Base-by-base conservation (phyloP, 1,284 basidiomycete species). In the Ustilago hordei region DNA sequence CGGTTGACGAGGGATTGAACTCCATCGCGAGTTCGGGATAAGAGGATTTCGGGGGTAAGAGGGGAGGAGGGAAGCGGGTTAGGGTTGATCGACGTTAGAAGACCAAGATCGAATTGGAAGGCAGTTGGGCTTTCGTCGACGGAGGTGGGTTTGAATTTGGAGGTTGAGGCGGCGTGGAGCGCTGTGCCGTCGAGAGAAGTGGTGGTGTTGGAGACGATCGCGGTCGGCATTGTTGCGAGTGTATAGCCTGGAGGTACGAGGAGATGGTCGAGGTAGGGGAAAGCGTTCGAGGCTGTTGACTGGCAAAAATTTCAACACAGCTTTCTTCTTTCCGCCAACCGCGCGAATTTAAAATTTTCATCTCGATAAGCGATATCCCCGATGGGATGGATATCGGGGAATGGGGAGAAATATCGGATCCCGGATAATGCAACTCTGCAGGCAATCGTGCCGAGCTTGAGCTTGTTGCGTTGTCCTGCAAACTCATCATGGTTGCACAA, bases 31-130 rank as follows among this genome's bases (percentile, higher is more conserved):
- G 95, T 93, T 12, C 93, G 91, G 17, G 90, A 88, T 83, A 91
- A 90, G 39, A 98, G 91, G 31, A 35, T 93, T 92, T n/a, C 17
- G 43, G 43, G 7, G 43, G 43, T 23, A 89, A 88, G 88, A 95
- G 95, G 78, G 89, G 90, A 64, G 92, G 90, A 89, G 85, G 96
- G 93, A 73, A 95, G 91, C 4, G 93, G 91, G 85, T 94, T 95
- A 7, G 90, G 89, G 88, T 99, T 96, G 65, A 93, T 94, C 1
- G 93, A 93, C 28, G 92, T 90, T 28, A 99, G 89, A 50, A 93
- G 90, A 17, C 93, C 95, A 8, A 92, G 84, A 87, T 99, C 95
- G 75, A 95, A 88, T 64, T 92, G 91, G 74, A 95, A 90, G 3
- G 93, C 91, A 9, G 91, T 91, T 62, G 93, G 91, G 86, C 93